These are phyloP conservation scores for Pseudotulostoma volvatum DNA, from an alignment of 495 filamentous ascomycete genomes.

Conservation along the genomic window DNA sequence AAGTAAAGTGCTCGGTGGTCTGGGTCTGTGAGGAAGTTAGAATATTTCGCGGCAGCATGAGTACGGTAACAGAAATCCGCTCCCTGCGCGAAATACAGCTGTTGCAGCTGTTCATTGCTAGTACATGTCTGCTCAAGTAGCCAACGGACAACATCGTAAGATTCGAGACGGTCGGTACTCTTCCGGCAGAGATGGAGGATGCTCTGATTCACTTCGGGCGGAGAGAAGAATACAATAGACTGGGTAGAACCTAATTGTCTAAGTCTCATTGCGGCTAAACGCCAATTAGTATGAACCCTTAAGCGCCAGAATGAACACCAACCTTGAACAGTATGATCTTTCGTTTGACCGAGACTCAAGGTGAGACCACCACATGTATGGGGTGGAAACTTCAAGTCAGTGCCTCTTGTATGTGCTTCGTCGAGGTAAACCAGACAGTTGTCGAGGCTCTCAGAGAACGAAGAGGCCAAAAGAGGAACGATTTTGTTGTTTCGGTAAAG, in stretches of 20 bases:
- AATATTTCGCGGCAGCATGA: conserved; percentile 13
- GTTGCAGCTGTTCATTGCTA: conserved; percentile 35
- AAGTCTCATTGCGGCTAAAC: conserved; percentile 47
- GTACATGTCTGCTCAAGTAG: conserved; percentile 44
- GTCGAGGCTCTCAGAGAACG: conserved; percentile 40
- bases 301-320: conserved; percentile 13
- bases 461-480: conserved; percentile 37
- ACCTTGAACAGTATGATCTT: conserved; percentile 63
- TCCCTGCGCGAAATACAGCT: conserved; percentile 41
- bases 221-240: conserved; percentile 35
- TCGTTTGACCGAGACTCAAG: conserved; percentile 45
- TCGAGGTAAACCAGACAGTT: conserved; percentile 55
- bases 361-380: conserved; percentile 51
- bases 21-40: conserved; percentile 14
- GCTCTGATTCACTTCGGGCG: conserved; percentile 35
- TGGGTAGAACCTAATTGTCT: conserved; percentile 42
- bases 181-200: conserved; percentile 17
- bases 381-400: conserved; percentile 48
- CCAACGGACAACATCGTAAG: conserved; percentile 40
- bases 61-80: conserved; percentile 33
- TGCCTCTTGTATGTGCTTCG: conserved; percentile 59
- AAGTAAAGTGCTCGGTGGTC: conserved; percentile 22
- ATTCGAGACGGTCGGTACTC: conserved; percentile 12
- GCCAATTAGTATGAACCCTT: conserved; percentile 11
- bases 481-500: conserved; percentile 24